Evolutionary conservation across 1,284 basidiomycete species (phyloP), one percentile per base, ranked within the genome.

Genomic region (Lignosus rhinocerotis): DNA sequence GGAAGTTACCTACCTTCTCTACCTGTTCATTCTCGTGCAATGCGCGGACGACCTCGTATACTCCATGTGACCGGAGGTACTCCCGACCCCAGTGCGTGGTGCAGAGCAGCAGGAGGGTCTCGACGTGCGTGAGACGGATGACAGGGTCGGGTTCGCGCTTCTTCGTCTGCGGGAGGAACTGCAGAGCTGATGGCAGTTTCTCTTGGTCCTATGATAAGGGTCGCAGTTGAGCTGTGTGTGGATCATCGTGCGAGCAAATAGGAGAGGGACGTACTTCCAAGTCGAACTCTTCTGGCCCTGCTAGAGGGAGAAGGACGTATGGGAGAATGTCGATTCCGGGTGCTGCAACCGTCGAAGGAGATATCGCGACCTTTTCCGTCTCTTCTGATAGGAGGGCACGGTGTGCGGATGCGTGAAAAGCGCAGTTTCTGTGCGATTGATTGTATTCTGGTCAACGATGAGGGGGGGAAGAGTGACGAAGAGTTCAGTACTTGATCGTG

Each of bases 201-300:
- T 98, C 96, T 78, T 96, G 92, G 56, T 95, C 93, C 88, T 96
- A 72, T 25, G n/a, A 4, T 2, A 10, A 12, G 3, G 7, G 43
- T 9, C 19, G 21, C 10, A n/a, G 42, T 0, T 41, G 34, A 12
- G n/a, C 8, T 14, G 11, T 1, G 25, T 25, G 25, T 4, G 25
- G 25, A 25, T 25, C 11, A 44, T 56, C 47, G 16, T 42, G 39
- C 31, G n/a, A n/a, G 14, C 10, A 6, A 12, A 6, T 14, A 33
- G 25, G 47, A 43, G 47, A 47, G 34, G 38, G 39, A 66, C 76
- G 58, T 64, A 91, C 92, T 65, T 96, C 94, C 2, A 95, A 79
- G 60, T 96, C 93, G 61, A 93, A 88, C 72, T 98, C 96, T 72
- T 98, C 95, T 1, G 94, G 91, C 5, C 96, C 96, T 61, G 96